These are phyloP conservation scores for Trichoderma sp. DNA, from an alignment of 2,329 filamentous ascomycete genomes.

Conservation along the genomic window DNA sequence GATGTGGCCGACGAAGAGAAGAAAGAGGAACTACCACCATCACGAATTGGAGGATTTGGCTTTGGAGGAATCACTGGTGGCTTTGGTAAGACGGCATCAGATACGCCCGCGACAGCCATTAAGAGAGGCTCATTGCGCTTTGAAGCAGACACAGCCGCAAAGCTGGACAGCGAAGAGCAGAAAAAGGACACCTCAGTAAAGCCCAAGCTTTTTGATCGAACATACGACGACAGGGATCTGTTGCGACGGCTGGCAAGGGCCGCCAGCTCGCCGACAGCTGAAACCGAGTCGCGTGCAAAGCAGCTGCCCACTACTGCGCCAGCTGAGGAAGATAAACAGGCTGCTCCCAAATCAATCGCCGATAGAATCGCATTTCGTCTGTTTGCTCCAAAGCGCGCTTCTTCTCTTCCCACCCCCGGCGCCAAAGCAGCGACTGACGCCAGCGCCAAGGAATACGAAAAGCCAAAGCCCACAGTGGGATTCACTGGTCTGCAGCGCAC, in stretches of 20 bases:
- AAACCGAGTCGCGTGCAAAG: conserved; percentile 34
- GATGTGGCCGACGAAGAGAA: conserved; percentile 4
- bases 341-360: conserved; percentile 14
- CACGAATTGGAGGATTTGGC: conserved; percentile 36
- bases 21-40: conserved; percentile 28
- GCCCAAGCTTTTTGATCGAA: conserved; percentile 1
- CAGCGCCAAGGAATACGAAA: conserved; percentile 34
- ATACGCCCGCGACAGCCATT: conserved; percentile 49
- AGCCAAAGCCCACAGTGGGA: conserved; percentile 48
- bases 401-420: conserved; percentile 29
- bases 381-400: conserved; percentile 31
- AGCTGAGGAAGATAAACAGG: conserved; percentile 23
- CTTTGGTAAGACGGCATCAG: conserved; percentile 42
- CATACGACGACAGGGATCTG: conserved; percentile 53
- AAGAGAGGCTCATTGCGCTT: conserved; percentile 34
- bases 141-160: background rate
- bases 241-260: conserved; percentile 55
- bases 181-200: background rate
- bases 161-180: conserved; percentile 25
- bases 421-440: conserved; percentile 23
- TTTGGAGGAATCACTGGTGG: conserved; percentile 25
- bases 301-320: conserved; percentile 30
- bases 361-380: conserved; percentile 30
- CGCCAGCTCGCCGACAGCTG: conserved; percentile 47
- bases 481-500: conserved; percentile 51